Conservation (phyloP, 2,329 filamentous ascomycete species). For the Penicillium olsonii region DNA sequence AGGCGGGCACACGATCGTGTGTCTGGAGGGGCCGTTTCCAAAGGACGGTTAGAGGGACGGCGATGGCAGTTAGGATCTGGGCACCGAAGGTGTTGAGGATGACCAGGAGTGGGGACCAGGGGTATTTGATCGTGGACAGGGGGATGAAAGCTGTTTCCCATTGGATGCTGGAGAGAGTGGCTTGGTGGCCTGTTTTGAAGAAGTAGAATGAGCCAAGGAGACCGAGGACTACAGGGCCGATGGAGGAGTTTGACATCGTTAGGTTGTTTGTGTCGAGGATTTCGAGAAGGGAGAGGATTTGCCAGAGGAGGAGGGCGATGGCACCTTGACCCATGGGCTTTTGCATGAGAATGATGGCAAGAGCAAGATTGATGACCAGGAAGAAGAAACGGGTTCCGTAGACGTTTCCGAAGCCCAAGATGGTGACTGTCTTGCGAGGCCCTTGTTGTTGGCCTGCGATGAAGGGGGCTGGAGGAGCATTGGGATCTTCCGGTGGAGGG, state of each 20-base stretch:
- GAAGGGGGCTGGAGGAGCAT: slow-evolving; percentile 29
- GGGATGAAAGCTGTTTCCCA: slow-evolving; percentile 97
- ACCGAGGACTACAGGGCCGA: slow-evolving; percentile 81
- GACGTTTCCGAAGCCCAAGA: slow-evolving; percentile 90
- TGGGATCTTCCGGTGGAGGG: slow-evolving; percentile 41
- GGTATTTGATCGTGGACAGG: slow-evolving; percentile 78
- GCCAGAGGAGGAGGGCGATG: slow-evolving; percentile 79
- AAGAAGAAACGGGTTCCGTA: slow-evolving; percentile 88
- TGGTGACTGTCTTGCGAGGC: slow-evolving; percentile 61
- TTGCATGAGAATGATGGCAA: slow-evolving; percentile 76
- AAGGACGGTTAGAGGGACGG: slow-evolving; percentile 77
- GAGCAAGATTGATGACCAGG: slow-evolving; percentile 74
- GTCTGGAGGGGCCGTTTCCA: slow-evolving; percentile 87
- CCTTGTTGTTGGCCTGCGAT: slow-evolving; percentile 23
- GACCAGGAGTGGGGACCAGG: slow-evolving; percentile 82
- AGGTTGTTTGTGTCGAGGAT: slow-evolving; percentile 63
- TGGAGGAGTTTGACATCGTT: slow-evolving; percentile 62
- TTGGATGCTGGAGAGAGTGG: slow-evolving; percentile 81
- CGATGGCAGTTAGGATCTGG: slow-evolving; percentile 78
- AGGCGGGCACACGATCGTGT: slow-evolving; percentile 46
- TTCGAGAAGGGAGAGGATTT: slow-evolving; percentile 75
- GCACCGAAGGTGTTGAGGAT: slow-evolving; percentile 84
- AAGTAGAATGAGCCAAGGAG: slow-evolving; percentile 92
- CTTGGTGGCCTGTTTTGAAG: slow-evolving; percentile 98
- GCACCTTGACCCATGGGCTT: slow-evolving; percentile 94